phyloP scores from a whole-genome alignment of 1,284 basidiomycete species.

The Rhodotorula sp. region DNA sequence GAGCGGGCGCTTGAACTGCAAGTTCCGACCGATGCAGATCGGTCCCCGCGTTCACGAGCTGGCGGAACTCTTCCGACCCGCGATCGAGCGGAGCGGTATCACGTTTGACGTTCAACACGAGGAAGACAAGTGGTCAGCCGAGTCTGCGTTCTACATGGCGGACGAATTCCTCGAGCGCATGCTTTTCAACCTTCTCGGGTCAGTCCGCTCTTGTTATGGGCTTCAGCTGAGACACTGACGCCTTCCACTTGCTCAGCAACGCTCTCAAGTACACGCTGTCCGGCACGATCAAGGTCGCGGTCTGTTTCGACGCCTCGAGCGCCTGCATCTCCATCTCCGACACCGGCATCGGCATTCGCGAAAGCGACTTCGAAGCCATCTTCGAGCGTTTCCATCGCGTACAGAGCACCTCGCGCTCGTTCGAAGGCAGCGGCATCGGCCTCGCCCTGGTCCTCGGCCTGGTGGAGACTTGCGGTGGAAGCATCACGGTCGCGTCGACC shows the following conservation, averaged over 20 bases:
- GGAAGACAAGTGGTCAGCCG: slow-evolving; percentile 31
- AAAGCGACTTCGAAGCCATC: slow-evolving; percentile 42
- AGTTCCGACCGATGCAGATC: slow-evolving; percentile 48
- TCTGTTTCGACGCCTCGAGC: slow-evolving; percentile 22
- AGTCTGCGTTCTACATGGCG: slow-evolving; percentile 47
- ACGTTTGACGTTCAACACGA: slow-evolving; percentile 49
- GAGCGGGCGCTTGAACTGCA: slow-evolving; percentile 45
- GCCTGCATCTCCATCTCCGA: slow-evolving; percentile 47
- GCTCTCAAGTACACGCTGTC: slow-evolving; percentile 43
- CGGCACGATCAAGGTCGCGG: slow-evolving; percentile 37
- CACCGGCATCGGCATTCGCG: slow-evolving; percentile 45
- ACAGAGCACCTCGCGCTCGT: slow-evolving; percentile 43
- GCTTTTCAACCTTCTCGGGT: slow-evolving; percentile 6
- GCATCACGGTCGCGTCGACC: slow-evolving; percentile 47
- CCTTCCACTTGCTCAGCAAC: slow-evolving; percentile 42
- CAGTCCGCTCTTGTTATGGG: no score
- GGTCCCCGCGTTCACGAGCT: slow-evolving; percentile 50
- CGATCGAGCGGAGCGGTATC: slow-evolving; percentile 46
- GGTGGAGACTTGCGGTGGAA: slow-evolving; percentile 52
- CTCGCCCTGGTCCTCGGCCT: slow-evolving; percentile 45
- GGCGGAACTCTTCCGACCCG: slow-evolving; percentile 49
- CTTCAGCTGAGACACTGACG: no score
- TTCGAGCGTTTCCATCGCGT: slow-evolving; percentile 51
- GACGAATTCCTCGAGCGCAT: slow-evolving; percentile 54
- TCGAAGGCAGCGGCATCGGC: slow-evolving; percentile 52